Evolutionary conservation across 2,329 filamentous ascomycete genomes (phyloP).

Genomic region (Aspergillus sp.): DNA sequence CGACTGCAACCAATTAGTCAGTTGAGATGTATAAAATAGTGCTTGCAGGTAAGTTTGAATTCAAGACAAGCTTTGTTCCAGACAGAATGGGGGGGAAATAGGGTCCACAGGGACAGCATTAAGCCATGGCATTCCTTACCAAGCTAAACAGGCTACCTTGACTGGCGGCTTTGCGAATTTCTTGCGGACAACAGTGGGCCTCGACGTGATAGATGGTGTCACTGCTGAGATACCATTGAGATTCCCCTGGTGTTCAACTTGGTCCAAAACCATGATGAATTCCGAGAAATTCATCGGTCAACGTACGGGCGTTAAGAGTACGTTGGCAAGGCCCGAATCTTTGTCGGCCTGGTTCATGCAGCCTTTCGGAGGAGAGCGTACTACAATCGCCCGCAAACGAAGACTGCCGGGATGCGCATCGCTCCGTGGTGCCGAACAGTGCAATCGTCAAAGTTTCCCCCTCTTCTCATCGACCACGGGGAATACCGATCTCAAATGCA

Average conservation of each 20-base stretch:
- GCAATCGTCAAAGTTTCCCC: neutral
- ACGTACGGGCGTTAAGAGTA: neutral
- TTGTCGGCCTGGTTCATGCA: slow-evolving; percentile 11
- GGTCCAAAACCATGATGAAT: slow-evolving; percentile 25
- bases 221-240: slow-evolving; percentile 17
- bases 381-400: slow-evolving; percentile 10
- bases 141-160: slow-evolving; percentile 46
- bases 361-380: slow-evolving; percentile 3
- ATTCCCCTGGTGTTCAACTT: slow-evolving; percentile 16
- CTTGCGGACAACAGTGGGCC: slow-evolving; percentile 37
- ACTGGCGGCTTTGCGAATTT: slow-evolving; percentile 48
- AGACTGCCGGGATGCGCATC: slow-evolving; percentile 12
- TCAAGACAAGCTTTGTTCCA: slow-evolving; percentile 9
- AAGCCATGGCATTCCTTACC: slow-evolving; percentile 30
- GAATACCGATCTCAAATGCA: neutral
- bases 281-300: neutral
- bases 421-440: slow-evolving; percentile 5
- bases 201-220: slow-evolving; percentile 26
- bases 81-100: neutral
- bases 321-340: neutral
- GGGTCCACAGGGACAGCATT: neutral
- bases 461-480: neutral
- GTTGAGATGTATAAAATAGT: slow-evolving; percentile 1
- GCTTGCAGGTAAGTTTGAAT: slow-evolving; percentile 6
- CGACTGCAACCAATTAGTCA: slow-evolving; percentile 30